Base-by-base conservation (phyloP, 2,329 filamentous ascomycete species). In the Lasiodiplodia citricola region DNA sequence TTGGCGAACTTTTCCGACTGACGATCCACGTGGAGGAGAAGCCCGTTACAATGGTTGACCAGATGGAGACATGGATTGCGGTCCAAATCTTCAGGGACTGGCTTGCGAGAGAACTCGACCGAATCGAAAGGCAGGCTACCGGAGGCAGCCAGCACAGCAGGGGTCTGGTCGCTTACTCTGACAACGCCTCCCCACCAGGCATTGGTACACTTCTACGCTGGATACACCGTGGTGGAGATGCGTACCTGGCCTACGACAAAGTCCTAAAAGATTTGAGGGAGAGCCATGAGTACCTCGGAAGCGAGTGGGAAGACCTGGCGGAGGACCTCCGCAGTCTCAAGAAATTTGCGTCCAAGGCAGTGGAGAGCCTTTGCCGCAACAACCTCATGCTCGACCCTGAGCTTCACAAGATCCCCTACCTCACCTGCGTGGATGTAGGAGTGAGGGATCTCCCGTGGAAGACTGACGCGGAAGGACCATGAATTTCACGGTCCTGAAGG, bases 21-120 rank as follows among this genome's bases (percentile, higher is more conserved):
- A 78, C 74, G 0, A 74, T 76, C 13, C 28, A 60, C 0, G 52
- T 70, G 16, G 66, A 38, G 3, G 47, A 51, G 10, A 62, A 35
- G 47, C 55, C 35, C 60, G 21, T n/a, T 58, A 70, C 57, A 11
- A 58, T 70, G 6, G 37, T 68, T 0, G 52, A 37, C 3, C 37
- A 74, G 2, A 71, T 72, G 2, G 72, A 73, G 38, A 75, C 74
- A 0, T 80, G 76, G 75, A 70, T 74, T 47, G 56, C 73, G 0
- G 75, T 80, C 2, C 74, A 76, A 21, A 35, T 76, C 16, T 79
- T 79, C 70, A 72, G 78, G 0, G 76, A 78, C 66, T 75, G 74
- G 58, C 63, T 81, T 1, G 70, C 69, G 0, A 57, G 64, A 0
- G 72, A 73, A 7, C 69, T 81, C 2, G 62, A 65, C 31, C 38